A percentile compares a stretch with the other conserved stretches of the same genome.
Evolutionary conservation across 305 asterid genomes (phyloP).

Genomic region (Solanum hybrid): DNA sequence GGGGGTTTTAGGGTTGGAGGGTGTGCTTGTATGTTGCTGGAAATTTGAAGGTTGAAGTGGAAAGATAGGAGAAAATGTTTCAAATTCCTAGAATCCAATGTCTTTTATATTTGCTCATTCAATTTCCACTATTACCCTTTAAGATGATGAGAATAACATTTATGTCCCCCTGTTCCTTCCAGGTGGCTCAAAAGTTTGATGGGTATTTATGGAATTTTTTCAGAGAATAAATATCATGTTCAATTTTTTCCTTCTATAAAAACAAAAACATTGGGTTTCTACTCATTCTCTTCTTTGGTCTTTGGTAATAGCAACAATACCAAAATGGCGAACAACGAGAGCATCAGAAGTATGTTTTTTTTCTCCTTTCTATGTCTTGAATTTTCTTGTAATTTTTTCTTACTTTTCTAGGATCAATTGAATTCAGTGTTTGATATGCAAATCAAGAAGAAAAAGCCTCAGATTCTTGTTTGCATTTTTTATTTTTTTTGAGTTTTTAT

Average conservation of each 20-base stretch:
- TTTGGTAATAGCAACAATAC: neutral
- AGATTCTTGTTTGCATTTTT: neutral
- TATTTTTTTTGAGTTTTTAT: neutral
- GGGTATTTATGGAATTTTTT: neutral
- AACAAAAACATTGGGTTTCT: neutral
- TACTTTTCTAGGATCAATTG: neutral
- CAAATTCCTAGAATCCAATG: neutral
- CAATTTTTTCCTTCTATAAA: neutral
- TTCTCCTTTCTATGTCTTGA: neutral
- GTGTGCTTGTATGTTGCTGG: neutral
- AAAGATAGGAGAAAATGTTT: neutral
- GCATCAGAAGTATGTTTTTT: constrained; percentile 1
- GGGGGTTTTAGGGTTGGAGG: neutral
- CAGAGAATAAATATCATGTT: neutral
- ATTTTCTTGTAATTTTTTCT: neutral
- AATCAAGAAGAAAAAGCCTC: neutral
- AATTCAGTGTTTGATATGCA: neutral
- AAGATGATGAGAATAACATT: neutral
- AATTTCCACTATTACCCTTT: neutral
- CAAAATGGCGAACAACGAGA: constrained; percentile 6
- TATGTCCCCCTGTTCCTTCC: neutral
- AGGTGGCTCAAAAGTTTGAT: neutral
- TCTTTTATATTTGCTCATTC: neutral
- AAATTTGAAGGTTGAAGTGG: neutral
- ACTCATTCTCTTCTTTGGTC: neutral